Percentiles rank a stretch among this genome's conserved stretches.
Evolutionary conservation across 371 early-diverging fungal species (phyloP).

Genomic region (Dichotomocladium elegans): DNA sequence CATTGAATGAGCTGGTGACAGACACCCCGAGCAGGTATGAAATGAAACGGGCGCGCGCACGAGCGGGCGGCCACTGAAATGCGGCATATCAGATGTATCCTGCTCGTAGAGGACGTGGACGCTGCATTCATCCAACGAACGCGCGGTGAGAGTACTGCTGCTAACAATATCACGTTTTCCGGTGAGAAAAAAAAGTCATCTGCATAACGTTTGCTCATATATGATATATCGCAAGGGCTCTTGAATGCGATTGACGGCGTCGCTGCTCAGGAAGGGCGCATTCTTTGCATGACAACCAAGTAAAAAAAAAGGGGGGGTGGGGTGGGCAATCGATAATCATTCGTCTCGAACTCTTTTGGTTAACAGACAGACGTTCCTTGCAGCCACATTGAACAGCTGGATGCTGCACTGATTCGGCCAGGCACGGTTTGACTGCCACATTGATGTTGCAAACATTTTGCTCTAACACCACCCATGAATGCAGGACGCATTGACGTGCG

Average conservation of each 20-base stretch:
- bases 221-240: slow-evolving; percentile 42
- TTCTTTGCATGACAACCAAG: slow-evolving; percentile 85
- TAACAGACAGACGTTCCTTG: slow-evolving; percentile 20
- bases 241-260: slow-evolving; percentile 87
- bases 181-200: too few relatives aligned
- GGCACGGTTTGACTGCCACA: slow-evolving; percentile 36
- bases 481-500: slow-evolving; percentile 88
- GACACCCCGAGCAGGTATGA: slow-evolving; percentile 74
- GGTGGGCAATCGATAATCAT: too few relatives aligned
- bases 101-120: slow-evolving; percentile 98
- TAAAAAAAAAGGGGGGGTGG: slow-evolving; percentile 21
- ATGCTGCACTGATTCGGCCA: slow-evolving; percentile 94
- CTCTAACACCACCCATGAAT: too few relatives aligned
- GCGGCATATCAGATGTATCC: slow-evolving; percentile 60
- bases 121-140: slow-evolving; percentile 81
- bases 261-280: slow-evolving; percentile 72
- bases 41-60: background rate
- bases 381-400: slow-evolving; percentile 91
- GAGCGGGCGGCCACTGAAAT: background rate
- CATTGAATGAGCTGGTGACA: slow-evolving; percentile 81
- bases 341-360: too few relatives aligned
- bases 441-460: background rate
- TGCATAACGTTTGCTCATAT: background rate
- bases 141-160: slow-evolving; percentile 22
- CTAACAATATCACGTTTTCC: slow-evolving; percentile 54